phyloP scores from a whole-genome alignment of 2,329 filamentous ascomycete species.

The Myriosclerotinia duriaeana region DNA sequence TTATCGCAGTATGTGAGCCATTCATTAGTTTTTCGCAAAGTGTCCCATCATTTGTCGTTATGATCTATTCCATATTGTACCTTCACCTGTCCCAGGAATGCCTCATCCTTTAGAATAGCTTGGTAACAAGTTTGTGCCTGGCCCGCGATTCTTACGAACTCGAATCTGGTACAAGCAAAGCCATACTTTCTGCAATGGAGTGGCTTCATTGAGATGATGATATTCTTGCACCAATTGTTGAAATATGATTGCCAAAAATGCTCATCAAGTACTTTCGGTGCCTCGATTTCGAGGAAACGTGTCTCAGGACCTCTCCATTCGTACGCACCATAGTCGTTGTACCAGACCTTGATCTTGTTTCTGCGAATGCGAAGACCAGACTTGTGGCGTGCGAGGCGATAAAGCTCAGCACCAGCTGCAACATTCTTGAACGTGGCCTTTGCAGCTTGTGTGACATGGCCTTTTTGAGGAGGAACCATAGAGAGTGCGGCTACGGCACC shows the following conservation, averaged over 20 bases:
- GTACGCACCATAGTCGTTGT: conserved; percentile 18
- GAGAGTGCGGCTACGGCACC: conserved; percentile 12
- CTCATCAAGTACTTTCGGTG: neutral
- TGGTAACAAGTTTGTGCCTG: conserved; percentile 12
- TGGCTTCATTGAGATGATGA: neutral
- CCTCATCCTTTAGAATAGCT: conserved; percentile 8
- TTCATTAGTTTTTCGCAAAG: neutral
- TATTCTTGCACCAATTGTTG: conserved; percentile 10
- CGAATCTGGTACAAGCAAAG: neutral
- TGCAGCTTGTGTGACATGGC: conserved; percentile 2
- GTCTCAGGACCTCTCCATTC: conserved; percentile 16
- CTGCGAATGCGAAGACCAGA: neutral
- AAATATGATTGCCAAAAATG: conserved; percentile 12
- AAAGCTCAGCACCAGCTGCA: neutral
- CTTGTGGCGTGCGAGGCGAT: neutral
- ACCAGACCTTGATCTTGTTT: conserved; percentile 16
- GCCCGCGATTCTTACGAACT: conserved; percentile 1
- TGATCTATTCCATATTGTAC: neutral
- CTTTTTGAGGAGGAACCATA: neutral
- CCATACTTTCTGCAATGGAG: neutral
- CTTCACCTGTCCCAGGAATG: neutral
- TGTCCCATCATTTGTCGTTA: neutral
- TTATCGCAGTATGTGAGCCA: neutral
- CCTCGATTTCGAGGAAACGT: conserved; percentile 17
- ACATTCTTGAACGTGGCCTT: conserved; percentile 13